These are phyloP conservation scores for Erysimum pusillum DNA, from an alignment of 441 rosid species.

Conservation along the genomic window DNA sequence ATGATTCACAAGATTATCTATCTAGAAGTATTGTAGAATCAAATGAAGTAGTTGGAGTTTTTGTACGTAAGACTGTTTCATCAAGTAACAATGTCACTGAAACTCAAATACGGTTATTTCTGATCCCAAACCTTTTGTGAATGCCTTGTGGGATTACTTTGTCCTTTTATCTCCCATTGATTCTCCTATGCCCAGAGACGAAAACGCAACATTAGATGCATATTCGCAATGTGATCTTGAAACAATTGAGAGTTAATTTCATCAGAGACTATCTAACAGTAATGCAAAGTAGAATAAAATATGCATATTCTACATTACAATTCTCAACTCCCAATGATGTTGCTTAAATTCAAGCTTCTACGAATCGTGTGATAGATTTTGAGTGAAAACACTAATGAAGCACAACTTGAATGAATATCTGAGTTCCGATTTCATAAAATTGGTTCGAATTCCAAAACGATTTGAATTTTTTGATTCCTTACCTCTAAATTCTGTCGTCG, in stretches of 20 bases:
- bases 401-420: not conserved
- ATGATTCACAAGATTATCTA: conserved; percentile 5
- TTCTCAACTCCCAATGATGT: not conserved
- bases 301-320: conserved; percentile 2
- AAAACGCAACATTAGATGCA: conserved; percentile 23
- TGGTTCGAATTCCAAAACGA: not conserved
- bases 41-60: not conserved
- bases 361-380: not conserved
- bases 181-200: conserved; percentile 28
- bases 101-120: not conserved
- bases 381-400: not conserved
- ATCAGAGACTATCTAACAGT: conserved; percentile 11
- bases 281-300: conserved; percentile 1
- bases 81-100: conserved; percentile 7
- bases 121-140: conserved; percentile 59
- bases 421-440: not conserved
- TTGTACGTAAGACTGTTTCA: not conserved
- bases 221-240: not conserved
- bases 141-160: conserved; percentile 57
- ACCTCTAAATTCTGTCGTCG: conserved; percentile 44
- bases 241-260: not conserved
- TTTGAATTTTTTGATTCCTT: not conserved
- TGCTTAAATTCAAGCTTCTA: not conserved
- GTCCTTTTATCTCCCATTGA: conserved; percentile 50
- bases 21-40: not conserved